Conservation (phyloP, 73 alveolate genomes). For the Breviolum minutum region DNA sequence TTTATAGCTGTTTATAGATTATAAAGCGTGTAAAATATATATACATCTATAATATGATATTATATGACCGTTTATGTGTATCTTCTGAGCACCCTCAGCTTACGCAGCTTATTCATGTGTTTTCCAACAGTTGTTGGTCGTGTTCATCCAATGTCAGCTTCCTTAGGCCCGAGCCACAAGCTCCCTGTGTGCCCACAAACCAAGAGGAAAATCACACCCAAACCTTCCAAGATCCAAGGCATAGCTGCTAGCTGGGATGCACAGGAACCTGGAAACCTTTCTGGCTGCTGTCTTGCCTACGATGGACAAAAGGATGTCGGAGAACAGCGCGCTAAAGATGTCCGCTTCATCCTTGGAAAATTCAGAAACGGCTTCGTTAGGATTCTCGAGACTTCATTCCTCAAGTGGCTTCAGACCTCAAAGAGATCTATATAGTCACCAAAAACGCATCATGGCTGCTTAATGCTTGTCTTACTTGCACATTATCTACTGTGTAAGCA, state of each 20-base stretch:
- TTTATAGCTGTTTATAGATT: no score
- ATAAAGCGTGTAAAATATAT: no score
- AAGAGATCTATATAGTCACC: no score
- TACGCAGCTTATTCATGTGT: no score
- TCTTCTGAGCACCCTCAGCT: no score
- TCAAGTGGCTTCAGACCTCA: not conserved
- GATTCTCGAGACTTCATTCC: not conserved
- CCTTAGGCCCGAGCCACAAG: slow-evolving; percentile 8
- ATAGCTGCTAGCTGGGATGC: not conserved
- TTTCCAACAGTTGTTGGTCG: no score
- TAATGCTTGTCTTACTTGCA: no score
- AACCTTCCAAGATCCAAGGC: not conserved
- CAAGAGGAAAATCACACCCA: slow-evolving; percentile 62
- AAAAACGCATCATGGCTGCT: no score
- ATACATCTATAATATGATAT: no score
- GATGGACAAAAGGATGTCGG: slow-evolving; percentile 65
- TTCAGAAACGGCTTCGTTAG: not conserved
- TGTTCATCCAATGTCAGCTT: not conserved
- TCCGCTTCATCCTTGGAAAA: slow-evolving; percentile 66
- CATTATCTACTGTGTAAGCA: not conserved
- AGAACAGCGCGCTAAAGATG: slow-evolving; percentile 67
- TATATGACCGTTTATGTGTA: no score
- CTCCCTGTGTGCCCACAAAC: slow-evolving; percentile 67
- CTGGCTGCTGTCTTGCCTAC: slow-evolving; percentile 23
- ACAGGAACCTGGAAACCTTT: not conserved